Conservation (phyloP, 305 asterid species). For the Solanum hybrid region DNA sequence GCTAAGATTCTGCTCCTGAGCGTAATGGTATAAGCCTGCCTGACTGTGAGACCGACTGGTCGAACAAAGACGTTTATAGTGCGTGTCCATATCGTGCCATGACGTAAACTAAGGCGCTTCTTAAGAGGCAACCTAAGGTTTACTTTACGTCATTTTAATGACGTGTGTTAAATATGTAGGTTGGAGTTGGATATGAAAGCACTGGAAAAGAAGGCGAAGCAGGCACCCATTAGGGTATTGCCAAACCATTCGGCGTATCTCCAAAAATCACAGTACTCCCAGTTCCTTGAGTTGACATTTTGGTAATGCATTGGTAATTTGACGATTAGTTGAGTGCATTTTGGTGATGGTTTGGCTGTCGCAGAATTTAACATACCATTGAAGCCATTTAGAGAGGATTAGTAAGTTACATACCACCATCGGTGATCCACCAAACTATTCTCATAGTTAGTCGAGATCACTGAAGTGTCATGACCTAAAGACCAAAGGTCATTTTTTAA, state of each 20-base stretch:
- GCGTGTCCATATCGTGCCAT: neutral
- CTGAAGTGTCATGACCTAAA: neutral
- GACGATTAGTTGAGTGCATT: neutral
- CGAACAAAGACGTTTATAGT: neutral
- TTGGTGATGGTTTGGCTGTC: too few relatives aligned
- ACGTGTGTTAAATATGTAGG: neutral
- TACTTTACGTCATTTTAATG: neutral
- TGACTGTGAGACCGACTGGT: neutral
- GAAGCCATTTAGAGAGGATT: neutral
- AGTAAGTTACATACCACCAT: neutral
- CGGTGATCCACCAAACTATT: neutral
- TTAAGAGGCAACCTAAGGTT: neutral
- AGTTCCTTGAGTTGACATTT: neutral
- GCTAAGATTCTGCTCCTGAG: neutral
- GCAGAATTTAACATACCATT: neutral
- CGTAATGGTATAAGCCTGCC: neutral
- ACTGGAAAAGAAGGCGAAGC: neutral
- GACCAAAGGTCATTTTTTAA: neutral
- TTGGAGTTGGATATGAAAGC: neutral
- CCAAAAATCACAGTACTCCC: neutral
- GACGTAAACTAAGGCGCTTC: neutral
- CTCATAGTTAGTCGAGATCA: neutral
- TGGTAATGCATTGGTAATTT: neutral
- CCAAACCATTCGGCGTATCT: neutral
- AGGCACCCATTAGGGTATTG: neutral